Base-by-base conservation (phyloP, 768 basidiomycete species). In the Suillus tomentosus region DNA sequence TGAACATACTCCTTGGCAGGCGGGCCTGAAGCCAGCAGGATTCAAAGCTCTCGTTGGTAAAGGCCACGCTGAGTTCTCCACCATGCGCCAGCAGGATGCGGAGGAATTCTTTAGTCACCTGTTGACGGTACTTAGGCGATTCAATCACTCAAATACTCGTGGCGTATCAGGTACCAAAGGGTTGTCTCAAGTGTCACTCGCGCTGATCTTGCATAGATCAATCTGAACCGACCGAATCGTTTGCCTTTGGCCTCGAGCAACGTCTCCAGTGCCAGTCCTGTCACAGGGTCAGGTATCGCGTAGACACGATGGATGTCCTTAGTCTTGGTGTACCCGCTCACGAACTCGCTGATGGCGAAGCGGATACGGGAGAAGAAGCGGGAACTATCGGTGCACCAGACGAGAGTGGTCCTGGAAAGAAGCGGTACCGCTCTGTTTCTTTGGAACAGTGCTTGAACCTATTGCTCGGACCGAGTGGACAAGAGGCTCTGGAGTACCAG, bases 71-170 rank as follows among this genome's bases (percentile, higher is more conserved):
- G 97, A 98, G 77, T 99, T 99, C 70, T 81, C 91, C 40, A 99
- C 96, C 55, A 99, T 98, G 96, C 84, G 86, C 60, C 96, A 99
- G 76, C 97, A 99, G 73, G 97, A 99, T 71, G 88, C 95, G 6
- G 95, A 96, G 71, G 96, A 99, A 77, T 99, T 98, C 79, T 83
- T 99, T 61, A 83, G 86, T 42, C 87, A 96, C 76, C 78, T 99
- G 2, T 70, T 99, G 60, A 88, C 87, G 5, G 81, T 85, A 22
- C 76, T 99, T 14, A 81, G 93, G 63, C 80, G 90, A 68, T 83
- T 92, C 68, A 80, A 81, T 43, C 84, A 85, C 66, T 86, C 85
- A 68, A 73, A 68, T 19, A 73, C 76, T 62, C 63, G 70, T 71
- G 69, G 83, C 73, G 66, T 79, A 77, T 68, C 67, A 75, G 64